Percentiles rank a stretch among this genome's conserved stretches.
Conservation (phyloP, 2,329 filamentous ascomycete genomes). For the Colletotrichum salicis region DNA sequence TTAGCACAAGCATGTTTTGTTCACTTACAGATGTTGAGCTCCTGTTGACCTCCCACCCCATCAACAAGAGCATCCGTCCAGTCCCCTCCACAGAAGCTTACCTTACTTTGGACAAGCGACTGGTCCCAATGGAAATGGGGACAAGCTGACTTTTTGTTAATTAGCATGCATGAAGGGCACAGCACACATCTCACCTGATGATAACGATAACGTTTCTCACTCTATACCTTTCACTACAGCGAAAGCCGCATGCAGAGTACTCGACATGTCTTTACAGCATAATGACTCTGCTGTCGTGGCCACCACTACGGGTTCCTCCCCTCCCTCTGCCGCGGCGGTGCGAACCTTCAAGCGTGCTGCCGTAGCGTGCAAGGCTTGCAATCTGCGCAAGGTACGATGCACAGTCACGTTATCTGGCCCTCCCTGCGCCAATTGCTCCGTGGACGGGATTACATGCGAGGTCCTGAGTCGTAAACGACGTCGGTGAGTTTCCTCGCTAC, state of each 20-base stretch:
- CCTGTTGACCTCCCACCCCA: not conserved
- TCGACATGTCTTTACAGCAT: conserved; percentile 18
- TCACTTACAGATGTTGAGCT: not conserved
- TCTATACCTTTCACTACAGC: not conserved
- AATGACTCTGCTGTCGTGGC: not conserved
- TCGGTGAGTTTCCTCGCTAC: conserved; percentile 3
- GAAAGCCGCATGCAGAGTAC: not conserved
- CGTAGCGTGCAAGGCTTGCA: conserved; percentile 39
- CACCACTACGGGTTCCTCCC: not conserved
- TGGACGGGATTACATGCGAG: conserved; percentile 37
- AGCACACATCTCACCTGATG: not conserved
- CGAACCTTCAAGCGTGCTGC: conserved; percentile 28
- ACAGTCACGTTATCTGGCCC: conserved; percentile 37
- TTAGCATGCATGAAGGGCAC: not conserved
- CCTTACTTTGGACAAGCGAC: no score
- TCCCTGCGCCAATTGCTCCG: conserved; percentile 40
- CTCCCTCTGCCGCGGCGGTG: not conserved
- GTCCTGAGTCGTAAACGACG: conserved; percentile 28
- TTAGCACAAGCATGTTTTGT: not conserved
- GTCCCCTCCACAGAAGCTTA: not conserved
- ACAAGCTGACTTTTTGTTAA: not conserved
- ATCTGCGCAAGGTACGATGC: conserved; percentile 40
- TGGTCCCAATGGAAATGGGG: not conserved
- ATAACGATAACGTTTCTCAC: not conserved
- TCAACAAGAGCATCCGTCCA: not conserved